Conservation (phyloP, 495 filamentous ascomycete genomes). For the Penicillium taxi region DNA sequence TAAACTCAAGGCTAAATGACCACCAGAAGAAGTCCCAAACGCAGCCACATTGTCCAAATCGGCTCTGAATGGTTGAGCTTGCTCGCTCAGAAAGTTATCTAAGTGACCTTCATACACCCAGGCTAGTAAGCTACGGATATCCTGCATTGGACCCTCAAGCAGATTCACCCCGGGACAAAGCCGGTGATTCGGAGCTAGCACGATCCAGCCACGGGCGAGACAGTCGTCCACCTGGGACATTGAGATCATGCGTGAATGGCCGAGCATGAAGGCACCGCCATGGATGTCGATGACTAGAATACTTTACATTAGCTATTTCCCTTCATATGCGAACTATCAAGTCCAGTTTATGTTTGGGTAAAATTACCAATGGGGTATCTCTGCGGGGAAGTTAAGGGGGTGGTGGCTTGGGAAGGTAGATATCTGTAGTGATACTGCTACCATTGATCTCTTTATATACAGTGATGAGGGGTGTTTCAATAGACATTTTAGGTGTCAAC, state of each 20-base stretch:
- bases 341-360: too few relatives aligned
- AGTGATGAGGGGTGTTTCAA: conserved; percentile 16
- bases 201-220: conserved; percentile 31
- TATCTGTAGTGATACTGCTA: conserved; percentile 25
- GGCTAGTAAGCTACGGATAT: conserved; percentile 21
- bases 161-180: conserved; percentile 27
- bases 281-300: conserved; percentile 31
- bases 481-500: too few relatives aligned
- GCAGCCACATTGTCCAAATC: conserved; percentile 26
- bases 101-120: conserved; percentile 24
- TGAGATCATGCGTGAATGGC: conserved; percentile 27
- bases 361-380: conserved; percentile 25
- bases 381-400: conserved; percentile 1
- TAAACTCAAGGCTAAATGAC: conserved; percentile 23
- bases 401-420: conserved; percentile 28
- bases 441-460: conserved; percentile 24
- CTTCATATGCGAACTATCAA: too few relatives aligned
- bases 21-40: conserved; percentile 29
- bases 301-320: too few relatives aligned
- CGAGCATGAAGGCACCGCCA: conserved; percentile 35
- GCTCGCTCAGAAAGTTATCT: conserved; percentile 9
- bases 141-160: conserved; percentile 23
- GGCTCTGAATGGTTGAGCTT: conserved; percentile 10
- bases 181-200: conserved; percentile 29
- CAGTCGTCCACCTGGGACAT: conserved; percentile 27